Evolutionary conservation across 2,329 filamentous ascomycete species (phyloP).

Genomic region (Diatrype stigma): DNA sequence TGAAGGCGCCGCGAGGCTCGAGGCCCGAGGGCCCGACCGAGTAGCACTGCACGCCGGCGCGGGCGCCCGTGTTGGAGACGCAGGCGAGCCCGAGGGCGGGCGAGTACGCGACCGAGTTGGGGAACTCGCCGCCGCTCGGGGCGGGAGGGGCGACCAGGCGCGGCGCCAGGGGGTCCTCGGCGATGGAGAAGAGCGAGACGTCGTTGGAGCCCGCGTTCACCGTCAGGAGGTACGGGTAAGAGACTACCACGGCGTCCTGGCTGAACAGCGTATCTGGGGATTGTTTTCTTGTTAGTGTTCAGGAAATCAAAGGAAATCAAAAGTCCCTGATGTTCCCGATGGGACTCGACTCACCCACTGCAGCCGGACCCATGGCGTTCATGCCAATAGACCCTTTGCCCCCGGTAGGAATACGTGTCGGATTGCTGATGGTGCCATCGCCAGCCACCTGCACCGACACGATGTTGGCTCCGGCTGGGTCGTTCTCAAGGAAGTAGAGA

Average conservation of each 20-base stretch:
- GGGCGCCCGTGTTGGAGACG: conserved; percentile 17
- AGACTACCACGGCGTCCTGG: conserved; percentile 20
- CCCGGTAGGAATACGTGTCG: conserved; percentile 27
- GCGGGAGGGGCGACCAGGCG: conserved; percentile 11
- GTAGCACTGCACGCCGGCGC: conserved; percentile 17
- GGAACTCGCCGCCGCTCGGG: conserved; percentile 19
- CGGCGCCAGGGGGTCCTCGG: conserved; percentile 13
- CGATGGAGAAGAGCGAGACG: conserved; percentile 18
- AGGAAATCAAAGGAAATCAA: too few relatives aligned
- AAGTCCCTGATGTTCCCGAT: too few relatives aligned
- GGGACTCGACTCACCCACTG: conserved; percentile 27
- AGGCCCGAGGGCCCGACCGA: conserved; percentile 9
- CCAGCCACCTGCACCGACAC: conserved; percentile 28
- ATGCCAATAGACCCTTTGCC: conserved; percentile 29
- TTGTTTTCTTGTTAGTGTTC: too few relatives aligned
- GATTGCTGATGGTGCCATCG: conserved; percentile 28
- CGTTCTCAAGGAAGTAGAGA: too few relatives aligned
- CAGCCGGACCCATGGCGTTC: conserved; percentile 18
- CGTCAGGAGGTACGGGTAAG: conserved; percentile 24
- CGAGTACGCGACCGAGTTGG: conserved; percentile 18
- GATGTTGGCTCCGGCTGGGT: conserved; percentile 24
- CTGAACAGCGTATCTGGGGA: background rate
- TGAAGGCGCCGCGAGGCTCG: background rate
- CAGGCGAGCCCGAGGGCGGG: conserved; percentile 12
- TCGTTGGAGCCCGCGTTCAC: conserved; percentile 26